A percentile compares a stretch with the other conserved stretches of the same genome.
These are phyloP conservation scores for Xylaria cubensis DNA, from an alignment of 495 filamentous ascomycete genomes.

Conservation along the genomic window DNA sequence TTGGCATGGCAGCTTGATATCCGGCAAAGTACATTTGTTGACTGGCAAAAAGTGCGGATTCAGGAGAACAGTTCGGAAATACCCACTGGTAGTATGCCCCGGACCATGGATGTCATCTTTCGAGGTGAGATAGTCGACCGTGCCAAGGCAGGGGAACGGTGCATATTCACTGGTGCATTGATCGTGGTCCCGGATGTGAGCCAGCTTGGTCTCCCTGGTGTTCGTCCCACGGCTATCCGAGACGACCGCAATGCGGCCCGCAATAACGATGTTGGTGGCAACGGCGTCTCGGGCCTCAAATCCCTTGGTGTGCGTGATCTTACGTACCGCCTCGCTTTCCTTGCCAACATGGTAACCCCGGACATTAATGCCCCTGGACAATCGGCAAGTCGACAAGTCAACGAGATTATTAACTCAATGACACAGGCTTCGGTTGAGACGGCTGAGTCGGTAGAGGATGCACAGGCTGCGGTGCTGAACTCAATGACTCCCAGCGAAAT, in stretches of 20 bases:
- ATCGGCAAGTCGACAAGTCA: constrained; percentile 48
- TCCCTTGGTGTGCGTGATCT: constrained; percentile 92
- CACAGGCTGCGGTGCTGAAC: constrained; percentile 84
- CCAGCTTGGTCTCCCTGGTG: constrained; percentile 88
- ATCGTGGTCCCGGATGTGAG: constrained; percentile 98
- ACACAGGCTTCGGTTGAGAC: constrained; percentile 72
- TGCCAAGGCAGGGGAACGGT: constrained; percentile 96
- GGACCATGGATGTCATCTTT: constrained; percentile 97
- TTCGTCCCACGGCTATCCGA: constrained; percentile 81
- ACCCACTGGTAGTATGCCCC: constrained; percentile 96
- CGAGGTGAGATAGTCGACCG: constrained; percentile 97
- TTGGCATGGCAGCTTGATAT: constrained; percentile 93
- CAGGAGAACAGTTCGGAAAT: constrained; percentile 99
- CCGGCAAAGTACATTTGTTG: constrained; percentile 94
- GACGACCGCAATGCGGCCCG: constrained; percentile 77
- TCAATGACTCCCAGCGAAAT: constrained; percentile 86
- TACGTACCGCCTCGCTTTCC: constrained; percentile 96
- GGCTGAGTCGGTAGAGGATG: constrained; percentile 74
- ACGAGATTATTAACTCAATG: constrained; percentile 80
- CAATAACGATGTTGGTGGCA: constrained; percentile 78
- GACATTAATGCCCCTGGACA: constrained; percentile 78
- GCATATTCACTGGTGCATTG: constrained; percentile 93
- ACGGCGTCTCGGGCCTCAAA: constrained; percentile 86
- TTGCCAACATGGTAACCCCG: constrained; percentile 95
- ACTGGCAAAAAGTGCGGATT: constrained; percentile 98